phyloP scores from a whole-genome alignment of 306 rosid species.

The cucumber (Cucumis sativus) region Cucumber_9930_V3 NC_026659.2:4758001-4758500 shows the following conservation, averaged over 20 bases:
- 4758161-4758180: neutral
- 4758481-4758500: constrained; percentile 36
- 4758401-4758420: constrained; percentile 59
- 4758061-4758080: neutral
- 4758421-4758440: constrained; percentile 65
- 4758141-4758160: neutral
- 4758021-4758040: neutral
- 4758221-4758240: constrained; percentile 30
- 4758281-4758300: constrained; percentile 60
- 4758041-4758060: neutral
- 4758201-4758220: constrained; percentile 13
- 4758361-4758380: constrained; percentile 67
- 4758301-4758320: constrained; percentile 52
- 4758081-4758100: neutral
- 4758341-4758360: constrained; percentile 70
- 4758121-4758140: neutral
- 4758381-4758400: constrained; percentile 56
- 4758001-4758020: neutral
- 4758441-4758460: neutral
- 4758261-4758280: constrained; percentile 86
- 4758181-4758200: constrained; percentile 11
- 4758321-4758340: constrained; percentile 37
- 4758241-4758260: constrained; percentile 36
- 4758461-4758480: constrained; percentile 51
- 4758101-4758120: constrained; percentile 1